Conservation (phyloP, 108 stramenopile species). For the Schizochytrium sp. region DNA sequence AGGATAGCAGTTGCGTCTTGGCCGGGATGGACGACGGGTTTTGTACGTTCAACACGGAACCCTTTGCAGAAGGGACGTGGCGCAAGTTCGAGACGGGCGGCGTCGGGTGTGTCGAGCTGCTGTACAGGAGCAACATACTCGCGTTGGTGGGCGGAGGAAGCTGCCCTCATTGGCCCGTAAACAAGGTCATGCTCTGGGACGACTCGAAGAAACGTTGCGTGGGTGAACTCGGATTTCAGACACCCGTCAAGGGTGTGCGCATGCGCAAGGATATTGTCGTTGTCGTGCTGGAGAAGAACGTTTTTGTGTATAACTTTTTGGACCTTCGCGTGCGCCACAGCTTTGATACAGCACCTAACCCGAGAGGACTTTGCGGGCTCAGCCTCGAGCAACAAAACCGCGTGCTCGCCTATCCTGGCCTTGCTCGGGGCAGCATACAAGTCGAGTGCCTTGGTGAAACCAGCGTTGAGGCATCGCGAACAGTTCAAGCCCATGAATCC, state of each 20-base stretch:
- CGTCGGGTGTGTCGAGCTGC: conserved; percentile 93
- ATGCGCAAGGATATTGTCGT: conserved; percentile 89
- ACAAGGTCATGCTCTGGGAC: conserved; percentile 97
- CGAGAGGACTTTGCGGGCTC: conserved; percentile 70
- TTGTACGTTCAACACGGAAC: conserved; percentile 14
- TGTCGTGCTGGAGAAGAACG: conserved; percentile 78
- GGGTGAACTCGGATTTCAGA: conserved; percentile 76
- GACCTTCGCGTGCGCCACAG: neutral
- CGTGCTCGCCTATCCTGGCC: conserved; percentile 88
- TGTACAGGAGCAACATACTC: conserved; percentile 94
- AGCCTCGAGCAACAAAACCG: conserved; percentile 68
- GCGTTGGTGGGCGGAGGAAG: conserved; percentile 84
- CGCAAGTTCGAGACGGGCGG: conserved; percentile 44
- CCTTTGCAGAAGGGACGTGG: neutral
- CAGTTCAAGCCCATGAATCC: conserved; percentile 88
- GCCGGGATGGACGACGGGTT: conserved; percentile 19
- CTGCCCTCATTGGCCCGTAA: conserved; percentile 78
- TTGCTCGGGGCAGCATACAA: conserved; percentile 74
- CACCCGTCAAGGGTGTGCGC: conserved; percentile 72
- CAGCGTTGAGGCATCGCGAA: conserved; percentile 60
- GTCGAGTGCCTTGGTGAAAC: conserved; percentile 84
- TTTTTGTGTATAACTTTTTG: conserved; percentile 58
- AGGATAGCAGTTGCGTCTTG: conserved; percentile 30
- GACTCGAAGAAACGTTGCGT: conserved; percentile 85
- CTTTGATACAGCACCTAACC: neutral